Conservation (phyloP, 2,329 filamentous ascomycete genomes). For the Phaeoacremonium minimum region DNA sequence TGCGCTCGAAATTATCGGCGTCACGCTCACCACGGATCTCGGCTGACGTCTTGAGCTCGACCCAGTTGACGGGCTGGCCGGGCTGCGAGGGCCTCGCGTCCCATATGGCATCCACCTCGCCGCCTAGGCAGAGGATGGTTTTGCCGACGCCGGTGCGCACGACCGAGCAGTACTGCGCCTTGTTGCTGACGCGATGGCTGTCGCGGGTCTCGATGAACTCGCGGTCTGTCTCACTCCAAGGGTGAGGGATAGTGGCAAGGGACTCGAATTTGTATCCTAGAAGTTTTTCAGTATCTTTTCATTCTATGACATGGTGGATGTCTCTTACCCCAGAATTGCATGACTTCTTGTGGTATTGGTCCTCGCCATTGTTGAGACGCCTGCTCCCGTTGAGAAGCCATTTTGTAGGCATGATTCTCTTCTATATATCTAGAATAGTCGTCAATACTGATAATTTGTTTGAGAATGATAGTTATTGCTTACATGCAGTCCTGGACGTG, state of each 20-base stretch:
- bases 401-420: conserved; percentile 76
- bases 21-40: conserved; percentile 66
- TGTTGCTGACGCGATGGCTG: conserved; percentile 72
- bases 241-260: conserved; percentile 67
- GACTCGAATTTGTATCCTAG: conserved; percentile 96
- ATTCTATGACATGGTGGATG: neutral
- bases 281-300: too few species aligned
- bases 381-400: conserved; percentile 57
- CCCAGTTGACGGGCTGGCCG: conserved; percentile 76
- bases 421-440: conserved; percentile 77
- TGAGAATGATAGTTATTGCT: conserved; percentile 15
- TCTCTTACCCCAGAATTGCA: conserved; percentile 81
- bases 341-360: conserved; percentile 66
- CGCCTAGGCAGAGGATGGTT: conserved; percentile 72
- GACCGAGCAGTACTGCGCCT: conserved; percentile 92
- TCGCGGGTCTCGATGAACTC: conserved; percentile 77
- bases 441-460: too few species aligned
- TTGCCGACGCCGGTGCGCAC: conserved; percentile 83
- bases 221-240: conserved; percentile 69
- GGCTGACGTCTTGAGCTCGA: conserved; percentile 89
- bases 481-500: conserved; percentile 48
- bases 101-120: conserved; percentile 93
- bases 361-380: conserved; percentile 34
- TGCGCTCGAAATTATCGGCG: conserved; percentile 75
- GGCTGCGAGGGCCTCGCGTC: conserved; percentile 68